Percentiles rank a stretch among this genome's conserved stretches.
These are phyloP conservation scores for Candida chauliodis DNA, from an alignment of 805 yeast species.

Conservation along the genomic window DNA sequence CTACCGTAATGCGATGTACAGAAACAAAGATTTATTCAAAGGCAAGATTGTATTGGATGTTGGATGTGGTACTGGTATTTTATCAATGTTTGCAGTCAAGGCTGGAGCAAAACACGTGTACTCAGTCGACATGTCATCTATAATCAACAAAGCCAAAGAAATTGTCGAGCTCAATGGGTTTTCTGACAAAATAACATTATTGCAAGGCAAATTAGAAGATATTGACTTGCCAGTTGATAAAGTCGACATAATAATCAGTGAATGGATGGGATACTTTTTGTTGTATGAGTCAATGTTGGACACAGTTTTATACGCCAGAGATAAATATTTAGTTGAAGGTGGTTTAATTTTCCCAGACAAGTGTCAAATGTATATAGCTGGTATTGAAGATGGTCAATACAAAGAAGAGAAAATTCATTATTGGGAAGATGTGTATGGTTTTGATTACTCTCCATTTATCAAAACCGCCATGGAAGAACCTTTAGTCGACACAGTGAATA, in stretches of 20 bases:
- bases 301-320: slow-evolving; percentile 92
- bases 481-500: slow-evolving; percentile 90
- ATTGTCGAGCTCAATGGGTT: slow-evolving; percentile 83
- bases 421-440: slow-evolving; percentile 98
- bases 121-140: slow-evolving; percentile 96
- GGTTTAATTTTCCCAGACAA: slow-evolving; percentile 95
- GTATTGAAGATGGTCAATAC: slow-evolving; percentile 89
- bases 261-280: slow-evolving; percentile 99
- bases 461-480: slow-evolving; percentile 89
- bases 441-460: slow-evolving; percentile 89
- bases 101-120: slow-evolving; percentile 99
- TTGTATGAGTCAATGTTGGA: slow-evolving; percentile 97
- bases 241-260: slow-evolving; percentile 93
- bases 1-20: slow-evolving; percentile 87
- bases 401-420: slow-evolving; percentile 86
- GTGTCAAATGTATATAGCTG: slow-evolving; percentile 84
- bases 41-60: slow-evolving; percentile 94
- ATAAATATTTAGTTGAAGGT: slow-evolving; percentile 72
- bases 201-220: slow-evolving; percentile 94
- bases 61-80: slow-evolving; percentile 98
- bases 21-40: slow-evolving; percentile 83
- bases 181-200: slow-evolving; percentile 77
- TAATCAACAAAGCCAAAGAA: slow-evolving; percentile 93
- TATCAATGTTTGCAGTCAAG: slow-evolving; percentile 96
- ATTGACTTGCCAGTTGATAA: slow-evolving; percentile 77